Percentiles rank a stretch among this genome's conserved stretches.
These are phyloP conservation scores for Niveomyces coronatus DNA, from an alignment of 2,329 filamentous ascomycete species.

Conservation along the genomic window DNA sequence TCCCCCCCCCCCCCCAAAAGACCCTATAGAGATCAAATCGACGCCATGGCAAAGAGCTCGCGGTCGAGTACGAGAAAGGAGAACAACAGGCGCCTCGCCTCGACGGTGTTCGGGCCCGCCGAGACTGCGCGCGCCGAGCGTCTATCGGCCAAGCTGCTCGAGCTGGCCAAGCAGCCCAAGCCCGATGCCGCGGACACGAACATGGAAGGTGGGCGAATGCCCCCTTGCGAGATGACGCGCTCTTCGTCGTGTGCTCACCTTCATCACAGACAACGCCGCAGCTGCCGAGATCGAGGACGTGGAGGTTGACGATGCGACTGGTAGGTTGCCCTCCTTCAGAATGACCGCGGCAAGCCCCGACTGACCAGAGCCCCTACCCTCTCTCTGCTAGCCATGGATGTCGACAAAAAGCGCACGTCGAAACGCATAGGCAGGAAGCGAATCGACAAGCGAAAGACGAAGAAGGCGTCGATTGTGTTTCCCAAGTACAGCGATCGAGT, in stretches of 20 bases:
- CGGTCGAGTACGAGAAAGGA: slow-evolving; percentile 70
- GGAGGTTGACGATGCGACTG: slow-evolving; percentile 16
- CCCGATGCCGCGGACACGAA: slow-evolving; percentile 43
- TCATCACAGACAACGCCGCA: slow-evolving; percentile 19
- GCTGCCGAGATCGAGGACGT: slow-evolving; percentile 19
- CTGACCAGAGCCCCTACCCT: too few species aligned
- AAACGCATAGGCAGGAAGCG: slow-evolving; percentile 37
- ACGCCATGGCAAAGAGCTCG: slow-evolving; percentile 81
- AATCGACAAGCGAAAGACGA: slow-evolving; percentile 46
- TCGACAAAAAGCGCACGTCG: slow-evolving; percentile 37
- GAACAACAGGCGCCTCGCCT: slow-evolving; percentile 73
- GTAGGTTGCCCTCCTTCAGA: slow-evolving; percentile 6
- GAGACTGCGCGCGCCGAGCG: slow-evolving; percentile 72
- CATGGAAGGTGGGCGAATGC: slow-evolving; percentile 30
- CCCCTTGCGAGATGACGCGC: not conserved
- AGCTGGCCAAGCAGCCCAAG: slow-evolving; percentile 67
- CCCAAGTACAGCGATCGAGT: slow-evolving; percentile 44
- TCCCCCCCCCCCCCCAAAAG: too few species aligned
- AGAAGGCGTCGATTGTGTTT: slow-evolving; percentile 50
- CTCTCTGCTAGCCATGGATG: slow-evolving; percentile 44
- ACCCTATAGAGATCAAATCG: too few species aligned
- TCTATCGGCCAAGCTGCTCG: slow-evolving; percentile 75
- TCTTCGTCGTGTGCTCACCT: too few species aligned
- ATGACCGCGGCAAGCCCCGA: not conserved
- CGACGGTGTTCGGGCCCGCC: slow-evolving; percentile 73